Percentiles rank a stretch among this genome's conserved stretches.
Conservation (phyloP, 495 filamentous ascomycete genomes). For the Talaromyces wortmannii region DNA sequence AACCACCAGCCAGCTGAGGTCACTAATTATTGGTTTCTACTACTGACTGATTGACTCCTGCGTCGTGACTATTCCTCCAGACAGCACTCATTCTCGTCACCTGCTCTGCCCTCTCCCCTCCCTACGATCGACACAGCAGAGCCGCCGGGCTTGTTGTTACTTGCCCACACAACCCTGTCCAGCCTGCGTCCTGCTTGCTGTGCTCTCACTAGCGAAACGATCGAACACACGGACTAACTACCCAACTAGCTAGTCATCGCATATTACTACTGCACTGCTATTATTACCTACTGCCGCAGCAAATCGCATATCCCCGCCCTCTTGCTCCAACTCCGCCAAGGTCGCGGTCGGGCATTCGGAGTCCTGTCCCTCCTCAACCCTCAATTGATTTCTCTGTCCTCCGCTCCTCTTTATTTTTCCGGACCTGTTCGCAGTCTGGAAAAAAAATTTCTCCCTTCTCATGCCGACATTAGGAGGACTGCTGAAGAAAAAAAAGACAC, state of each 20-base stretch:
- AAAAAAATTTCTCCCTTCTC: slow-evolving; percentile 4
- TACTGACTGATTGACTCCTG: slow-evolving; percentile 1
- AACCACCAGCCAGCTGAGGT: too few species aligned
- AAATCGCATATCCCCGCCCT: too few species aligned
- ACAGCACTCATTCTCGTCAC: slow-evolving; percentile 1
- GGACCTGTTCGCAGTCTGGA: slow-evolving; percentile 6
- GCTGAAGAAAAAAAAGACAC: slow-evolving; percentile 97
- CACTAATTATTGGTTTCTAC: too few species aligned
- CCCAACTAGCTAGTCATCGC: too few species aligned
- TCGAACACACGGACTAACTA: too few species aligned
- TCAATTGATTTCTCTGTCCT: neutral
- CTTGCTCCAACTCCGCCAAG: too few species aligned
- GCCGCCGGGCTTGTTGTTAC: neutral
- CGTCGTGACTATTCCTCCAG: neutral
- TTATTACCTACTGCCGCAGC: too few species aligned
- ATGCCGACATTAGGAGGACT: slow-evolving; percentile 58
- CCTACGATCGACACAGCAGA: neutral
- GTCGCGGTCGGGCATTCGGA: neutral
- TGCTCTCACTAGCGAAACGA: too few species aligned
- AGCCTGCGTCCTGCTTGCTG: neutral
- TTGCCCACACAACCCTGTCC: neutral
- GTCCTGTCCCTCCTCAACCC: neutral
- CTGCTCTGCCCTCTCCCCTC: slow-evolving; percentile 2
- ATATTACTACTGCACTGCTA: too few species aligned
- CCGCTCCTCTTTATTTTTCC: slow-evolving; percentile 7